These are phyloP conservation scores for Catunica adiposa DNA, from an alignment of 2,329 filamentous ascomycete species.

Conservation along the genomic window DNA sequence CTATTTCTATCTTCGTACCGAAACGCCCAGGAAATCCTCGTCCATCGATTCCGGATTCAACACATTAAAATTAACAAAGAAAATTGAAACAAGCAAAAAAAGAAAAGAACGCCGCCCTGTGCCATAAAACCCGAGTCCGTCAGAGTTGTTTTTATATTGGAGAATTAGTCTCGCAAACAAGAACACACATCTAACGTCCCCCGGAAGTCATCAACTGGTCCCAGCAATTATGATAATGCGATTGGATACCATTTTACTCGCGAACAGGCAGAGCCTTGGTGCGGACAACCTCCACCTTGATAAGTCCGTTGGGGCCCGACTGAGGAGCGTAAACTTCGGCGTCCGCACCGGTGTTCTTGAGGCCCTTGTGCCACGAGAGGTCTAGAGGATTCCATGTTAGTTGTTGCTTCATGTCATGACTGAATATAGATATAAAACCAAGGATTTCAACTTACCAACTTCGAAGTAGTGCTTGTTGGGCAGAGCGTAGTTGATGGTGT, in stretches of 20 bases:
- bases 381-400: conserved; percentile 33
- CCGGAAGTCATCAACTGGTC: conserved; percentile 1
- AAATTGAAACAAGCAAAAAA: background rate
- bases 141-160: too few species aligned
- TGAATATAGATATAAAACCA: background rate
- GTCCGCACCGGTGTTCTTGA: conserved; percentile 89
- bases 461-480: conserved; percentile 99
- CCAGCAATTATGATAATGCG: background rate
- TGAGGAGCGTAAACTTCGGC: conserved; percentile 93
- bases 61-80: background rate
- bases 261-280: conserved; percentile 11
- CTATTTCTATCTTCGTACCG: background rate
- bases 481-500: conserved; percentile 62
- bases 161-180: too few species aligned
- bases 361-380: conserved; percentile 86
- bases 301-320: conserved; percentile 82
- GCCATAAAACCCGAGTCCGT: conserved; percentile 1
- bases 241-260: too few species aligned
- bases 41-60: background rate
- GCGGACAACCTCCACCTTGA: conserved; percentile 75
- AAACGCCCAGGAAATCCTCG: background rate
- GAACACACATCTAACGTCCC: background rate
- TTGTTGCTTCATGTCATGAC: background rate
- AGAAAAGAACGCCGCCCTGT: background rate
- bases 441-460: conserved; percentile 48